Evolutionary conservation across 2,329 filamentous ascomycete genomes (phyloP), one percentile per base, ranked within the genome.

Genomic region (Aspergillus arachidicola): DNA sequence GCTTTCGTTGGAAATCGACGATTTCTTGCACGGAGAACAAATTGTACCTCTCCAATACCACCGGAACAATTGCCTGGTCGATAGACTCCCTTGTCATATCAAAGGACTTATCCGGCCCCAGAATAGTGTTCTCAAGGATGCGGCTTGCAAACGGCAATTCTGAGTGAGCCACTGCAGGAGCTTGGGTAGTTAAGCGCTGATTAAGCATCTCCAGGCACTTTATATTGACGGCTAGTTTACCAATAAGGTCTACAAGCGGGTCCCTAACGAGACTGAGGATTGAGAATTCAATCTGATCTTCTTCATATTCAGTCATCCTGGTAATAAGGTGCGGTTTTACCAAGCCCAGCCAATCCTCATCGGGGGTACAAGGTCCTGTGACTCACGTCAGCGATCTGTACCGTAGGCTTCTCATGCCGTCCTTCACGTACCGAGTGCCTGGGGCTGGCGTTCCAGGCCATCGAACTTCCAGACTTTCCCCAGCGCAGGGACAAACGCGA

Each of bases 391-490:
- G 56, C 28, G 57, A 38, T 38, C 36, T 32, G 38, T 46, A 34
- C 23, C 23, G 57, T 32, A 60, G 26, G 26, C 7, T 30, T 19
- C 32, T 38, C 34, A 38, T 32, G n/a, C 10, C 26, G 21, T 14
- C 51, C 23, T 19, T 45, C 45, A 63, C 69, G 64, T 63, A 73
- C 89, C 89, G 61, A 93, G 81, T 61, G 83, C 85, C 38, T 87
- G 84, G 3, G 93, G 94, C 66, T 89, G 87, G 48, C 82, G 82
- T 74, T 94, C 88, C 26, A 97, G 81, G 5, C 94, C 94, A 76
- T 98, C 94, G 6, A 98, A 87, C 75, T 94, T 92, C 93, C 93
- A 97, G 16, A 97, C 86, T 61, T 87, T 82, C 2, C 87, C 89
- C n/a, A 85, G 83, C 16, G 88, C 85, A 2, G 92, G 92, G 34